phyloP scores from a whole-genome alignment of 2,329 filamentous ascomycete species.

The Lachnellula occidentalis region DNA sequence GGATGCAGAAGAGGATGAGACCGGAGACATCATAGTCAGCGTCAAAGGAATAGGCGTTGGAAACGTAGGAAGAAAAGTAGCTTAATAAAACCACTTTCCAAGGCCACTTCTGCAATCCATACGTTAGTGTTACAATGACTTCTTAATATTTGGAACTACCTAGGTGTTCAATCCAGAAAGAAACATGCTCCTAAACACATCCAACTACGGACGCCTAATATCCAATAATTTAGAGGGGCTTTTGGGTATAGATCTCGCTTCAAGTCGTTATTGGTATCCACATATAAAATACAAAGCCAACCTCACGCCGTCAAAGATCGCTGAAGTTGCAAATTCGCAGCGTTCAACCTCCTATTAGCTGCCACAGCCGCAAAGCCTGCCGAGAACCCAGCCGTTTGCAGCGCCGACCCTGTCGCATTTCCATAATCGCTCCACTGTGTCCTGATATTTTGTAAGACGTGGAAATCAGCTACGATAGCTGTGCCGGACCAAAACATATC shows the following conservation, averaged over 20 bases:
- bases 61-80: conserved; percentile 89
- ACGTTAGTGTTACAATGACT: background rate
- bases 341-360: conserved; percentile 25
- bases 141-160: too few species aligned
- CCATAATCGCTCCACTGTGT: conserved; percentile 29
- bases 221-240: too few species aligned
- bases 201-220: too few species aligned
- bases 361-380: conserved; percentile 24
- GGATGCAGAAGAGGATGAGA: conserved; percentile 60
- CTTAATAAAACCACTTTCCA: conserved; percentile 34
- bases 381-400: conserved; percentile 27
- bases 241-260: background rate
- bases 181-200: too few species aligned
- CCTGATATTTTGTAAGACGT: conserved; percentile 28
- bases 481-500: conserved; percentile 31
- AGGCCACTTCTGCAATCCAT: background rate
- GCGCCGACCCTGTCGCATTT: conserved; percentile 22
- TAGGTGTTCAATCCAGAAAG: too few species aligned
- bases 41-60: conserved; percentile 91
- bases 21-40: conserved; percentile 72
- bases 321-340: conserved; percentile 22
- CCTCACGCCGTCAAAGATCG: conserved; percentile 11
- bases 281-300: conserved; percentile 5
- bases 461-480: conserved; percentile 29
- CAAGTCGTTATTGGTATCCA: background rate